These are phyloP conservation scores for Sarcocystis neurona DNA, from an alignment of 169 alveolate genomes.

Conservation along the genomic window DNA sequence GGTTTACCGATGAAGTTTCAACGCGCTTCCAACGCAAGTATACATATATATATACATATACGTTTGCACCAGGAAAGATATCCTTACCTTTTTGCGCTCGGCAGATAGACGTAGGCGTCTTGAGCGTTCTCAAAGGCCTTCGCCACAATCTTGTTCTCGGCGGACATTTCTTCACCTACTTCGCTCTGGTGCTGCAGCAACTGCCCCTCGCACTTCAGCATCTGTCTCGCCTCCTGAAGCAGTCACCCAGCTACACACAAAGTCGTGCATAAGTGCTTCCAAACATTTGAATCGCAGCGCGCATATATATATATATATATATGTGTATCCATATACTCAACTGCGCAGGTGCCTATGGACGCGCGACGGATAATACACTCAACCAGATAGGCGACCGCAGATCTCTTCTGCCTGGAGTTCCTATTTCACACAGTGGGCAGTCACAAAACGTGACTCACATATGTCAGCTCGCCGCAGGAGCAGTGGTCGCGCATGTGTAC, in stretches of 20 bases:
- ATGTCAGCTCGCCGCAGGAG: too few species aligned
- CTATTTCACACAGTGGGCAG: too few species aligned
- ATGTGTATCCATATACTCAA: not conserved
- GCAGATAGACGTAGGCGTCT: conserved; percentile 9
- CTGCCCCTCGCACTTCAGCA: not conserved
- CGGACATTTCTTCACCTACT: not conserved
- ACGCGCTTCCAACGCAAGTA: too few species aligned
- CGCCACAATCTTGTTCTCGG: not conserved
- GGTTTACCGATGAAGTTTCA: too few species aligned
- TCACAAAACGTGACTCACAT: too few species aligned
- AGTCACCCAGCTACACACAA: not conserved
- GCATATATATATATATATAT: not conserved
- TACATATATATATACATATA: not conserved
- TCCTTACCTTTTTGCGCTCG: not conserved
- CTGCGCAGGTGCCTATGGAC: too few species aligned
- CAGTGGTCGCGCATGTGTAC: too few species aligned
- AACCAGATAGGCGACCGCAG: too few species aligned
- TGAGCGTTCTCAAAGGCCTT: conserved; percentile 13
- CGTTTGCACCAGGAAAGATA: not conserved
- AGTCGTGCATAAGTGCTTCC: not conserved
- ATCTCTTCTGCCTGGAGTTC: too few species aligned
- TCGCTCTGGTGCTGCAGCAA: conserved; percentile 22
- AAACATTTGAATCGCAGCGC: not conserved
- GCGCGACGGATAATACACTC: too few species aligned
- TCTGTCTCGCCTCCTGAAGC: conserved; percentile 33